Evolutionary conservation across 1,284 basidiomycete species (phyloP), one percentile per base, ranked within the genome.

Genomic region (Moesziomyces sp.): DNA sequence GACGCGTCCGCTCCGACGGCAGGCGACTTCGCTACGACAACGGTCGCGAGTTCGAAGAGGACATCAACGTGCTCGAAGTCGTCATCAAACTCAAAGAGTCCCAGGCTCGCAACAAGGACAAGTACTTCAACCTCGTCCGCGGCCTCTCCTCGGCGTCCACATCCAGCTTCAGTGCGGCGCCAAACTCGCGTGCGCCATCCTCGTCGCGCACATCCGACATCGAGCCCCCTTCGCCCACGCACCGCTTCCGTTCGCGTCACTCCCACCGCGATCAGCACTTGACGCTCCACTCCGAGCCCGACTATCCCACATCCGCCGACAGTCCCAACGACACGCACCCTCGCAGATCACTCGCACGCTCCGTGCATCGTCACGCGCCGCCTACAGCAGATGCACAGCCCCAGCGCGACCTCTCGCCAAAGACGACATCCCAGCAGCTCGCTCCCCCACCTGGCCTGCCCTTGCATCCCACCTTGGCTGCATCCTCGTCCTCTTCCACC

Each of bases 71-170:
- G 16, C 76, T 83, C 35, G 82, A 83, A 49, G 73, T 83, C 24
- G 71, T 77, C 43, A 68, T 83, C 52, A 73, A 72, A 23, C 63
- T 83, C 48, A 83, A 83, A 45, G 82, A 81, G 50, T 74, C 81
- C 5, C 71, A 74, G 28, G 64, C 66, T 1, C 58, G 68, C 13
- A 80, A 75, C 45, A 74, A 78, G 40, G 80, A 83, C 47, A 74
- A 79, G 50, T 77, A 79, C 67, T 74, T 69, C 51, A 65, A 62
- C 49, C 63, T 77, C 24, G 67, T 79, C 19, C 75, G 73, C 5
- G 77, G 77, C 28, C 56, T 79, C 24, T 59, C 63, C 2, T 60
- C 64, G 13, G 59, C 45, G 16, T 59, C 66, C 30, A 30, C 30
- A 30, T 30, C 30, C 10, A 69, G 59, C n/a, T 69, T 69, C 56